phyloP scores from a whole-genome alignment of 306 rosid species.

The Glycine soja region DNA sequence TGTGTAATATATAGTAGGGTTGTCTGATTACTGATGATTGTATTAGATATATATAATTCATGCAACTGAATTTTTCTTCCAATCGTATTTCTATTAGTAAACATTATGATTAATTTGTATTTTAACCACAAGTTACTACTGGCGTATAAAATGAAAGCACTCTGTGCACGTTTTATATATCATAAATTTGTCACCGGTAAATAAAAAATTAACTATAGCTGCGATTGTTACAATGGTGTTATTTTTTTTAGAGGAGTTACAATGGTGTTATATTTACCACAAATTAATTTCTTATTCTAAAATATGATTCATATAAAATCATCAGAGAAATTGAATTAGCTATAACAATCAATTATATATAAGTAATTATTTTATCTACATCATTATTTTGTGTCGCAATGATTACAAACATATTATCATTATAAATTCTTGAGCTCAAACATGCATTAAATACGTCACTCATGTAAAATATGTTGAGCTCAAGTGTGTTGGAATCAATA shows the following conservation, averaged over 20 bases:
- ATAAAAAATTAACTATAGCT: not conserved
- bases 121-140: not conserved
- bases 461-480: no score
- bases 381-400: not conserved
- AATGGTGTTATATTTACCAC: not conserved
- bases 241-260: no score
- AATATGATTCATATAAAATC: not conserved
- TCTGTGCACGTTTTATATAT: not conserved
- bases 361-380: not conserved
- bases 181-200: not conserved
- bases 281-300: not conserved
- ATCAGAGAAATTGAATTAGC: not conserved
- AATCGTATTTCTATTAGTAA: not conserved
- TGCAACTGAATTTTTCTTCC: not conserved
- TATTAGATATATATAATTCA: not conserved
- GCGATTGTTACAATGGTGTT: not conserved
- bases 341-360: not conserved
- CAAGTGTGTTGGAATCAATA: not conserved
- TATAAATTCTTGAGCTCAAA: not conserved
- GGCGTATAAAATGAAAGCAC: not conserved
- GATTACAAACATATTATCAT: constrained; percentile 5
- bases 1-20: constrained; percentile 34
- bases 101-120: not conserved
- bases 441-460: not conserved
- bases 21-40: constrained; percentile 28